A percentile compares a stretch with the other conserved stretches of the same genome.
Conservation (phyloP, 2,329 filamentous ascomycete genomes). For the Fusarium staphyleae region DNA sequence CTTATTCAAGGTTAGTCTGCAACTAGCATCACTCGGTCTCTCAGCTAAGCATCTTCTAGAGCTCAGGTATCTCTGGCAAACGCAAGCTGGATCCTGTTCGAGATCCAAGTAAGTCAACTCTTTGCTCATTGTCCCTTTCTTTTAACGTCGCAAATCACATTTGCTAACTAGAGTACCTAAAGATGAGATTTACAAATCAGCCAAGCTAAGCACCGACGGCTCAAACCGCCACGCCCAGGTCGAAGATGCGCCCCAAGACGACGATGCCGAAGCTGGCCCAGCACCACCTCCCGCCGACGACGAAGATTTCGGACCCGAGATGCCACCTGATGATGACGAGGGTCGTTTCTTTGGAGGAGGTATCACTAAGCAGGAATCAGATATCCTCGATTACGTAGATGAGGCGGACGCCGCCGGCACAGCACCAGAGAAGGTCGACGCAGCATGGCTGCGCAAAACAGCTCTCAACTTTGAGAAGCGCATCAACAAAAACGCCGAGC, state of each 20-base stretch:
- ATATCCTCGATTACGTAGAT: conserved; percentile 89
- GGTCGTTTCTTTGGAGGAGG: conserved; percentile 96
- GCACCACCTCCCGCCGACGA: conserved; percentile 58
- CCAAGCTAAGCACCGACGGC: conserved; percentile 57
- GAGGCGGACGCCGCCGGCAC: conserved; percentile 48
- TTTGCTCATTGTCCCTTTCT: neutral
- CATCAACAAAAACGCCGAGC: conserved; percentile 88
- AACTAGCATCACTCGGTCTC: neutral
- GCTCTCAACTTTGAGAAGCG: conserved; percentile 87
- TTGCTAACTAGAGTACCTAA: conserved; percentile 2
- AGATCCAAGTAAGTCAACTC: conserved; percentile 63
- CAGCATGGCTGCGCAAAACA: conserved; percentile 81
- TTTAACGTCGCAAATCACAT: neutral
- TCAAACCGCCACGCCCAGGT: conserved; percentile 56
- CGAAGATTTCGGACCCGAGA: conserved; percentile 54
- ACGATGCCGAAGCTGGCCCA: conserved; percentile 59
- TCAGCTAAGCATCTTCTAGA: conserved; percentile 32
- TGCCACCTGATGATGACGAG: conserved; percentile 71
- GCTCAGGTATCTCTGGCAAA: conserved; percentile 60
- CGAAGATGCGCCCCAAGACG: conserved; percentile 54
- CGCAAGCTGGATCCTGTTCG: conserved; percentile 68
- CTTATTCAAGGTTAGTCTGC: conserved; percentile 58
- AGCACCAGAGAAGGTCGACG: conserved; percentile 78
- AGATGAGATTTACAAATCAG: conserved; percentile 71
- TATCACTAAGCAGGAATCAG: conserved; percentile 78